These are phyloP conservation scores for Ilyonectria destructans DNA, from an alignment of 2,329 filamentous ascomycete species.

Conservation along the genomic window DNA sequence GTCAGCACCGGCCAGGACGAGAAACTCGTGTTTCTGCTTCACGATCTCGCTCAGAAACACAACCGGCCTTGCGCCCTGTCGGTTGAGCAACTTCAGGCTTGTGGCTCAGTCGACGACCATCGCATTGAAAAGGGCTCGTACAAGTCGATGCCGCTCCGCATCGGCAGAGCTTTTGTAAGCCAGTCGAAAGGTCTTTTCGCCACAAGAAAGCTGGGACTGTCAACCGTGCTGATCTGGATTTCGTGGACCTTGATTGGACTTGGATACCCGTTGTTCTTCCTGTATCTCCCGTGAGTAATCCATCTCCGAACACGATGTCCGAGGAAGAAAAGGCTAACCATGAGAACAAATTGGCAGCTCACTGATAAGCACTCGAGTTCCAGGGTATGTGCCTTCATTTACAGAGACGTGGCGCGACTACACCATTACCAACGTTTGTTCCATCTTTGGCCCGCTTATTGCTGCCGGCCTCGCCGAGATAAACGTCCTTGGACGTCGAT, in stretches of 20 bases:
- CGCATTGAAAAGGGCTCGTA: neutral
- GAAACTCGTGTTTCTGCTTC: constrained; percentile 63
- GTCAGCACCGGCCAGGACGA: constrained; percentile 68
- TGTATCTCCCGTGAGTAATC: constrained; percentile 70
- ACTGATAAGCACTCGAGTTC: constrained; percentile 31
- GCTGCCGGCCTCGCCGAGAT: constrained; percentile 71
- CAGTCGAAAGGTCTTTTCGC: constrained; percentile 69
- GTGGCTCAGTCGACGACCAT: constrained; percentile 48
- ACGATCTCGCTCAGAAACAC: constrained; percentile 58
- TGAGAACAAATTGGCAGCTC: neutral
- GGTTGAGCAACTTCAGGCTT: constrained; percentile 57
- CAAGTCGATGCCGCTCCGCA: neutral
- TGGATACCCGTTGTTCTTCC: constrained; percentile 79
- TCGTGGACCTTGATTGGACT: constrained; percentile 78
- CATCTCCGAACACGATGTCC: neutral
- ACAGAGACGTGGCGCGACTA: constrained; percentile 77
- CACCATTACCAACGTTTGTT: constrained; percentile 74
- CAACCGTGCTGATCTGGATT: constrained; percentile 75
- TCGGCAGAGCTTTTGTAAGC: constrained; percentile 43
- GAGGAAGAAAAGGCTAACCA: constrained; percentile 2
- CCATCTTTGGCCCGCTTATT: constrained; percentile 76
- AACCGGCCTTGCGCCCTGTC: constrained; percentile 60
- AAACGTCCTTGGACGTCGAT: constrained; percentile 68
- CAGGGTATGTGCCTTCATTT: constrained; percentile 67
- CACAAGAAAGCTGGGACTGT: constrained; percentile 70